Evolutionary conservation across 768 basidiomycete species (phyloP).

Genomic region (Clitopilus hobsonii): DNA sequence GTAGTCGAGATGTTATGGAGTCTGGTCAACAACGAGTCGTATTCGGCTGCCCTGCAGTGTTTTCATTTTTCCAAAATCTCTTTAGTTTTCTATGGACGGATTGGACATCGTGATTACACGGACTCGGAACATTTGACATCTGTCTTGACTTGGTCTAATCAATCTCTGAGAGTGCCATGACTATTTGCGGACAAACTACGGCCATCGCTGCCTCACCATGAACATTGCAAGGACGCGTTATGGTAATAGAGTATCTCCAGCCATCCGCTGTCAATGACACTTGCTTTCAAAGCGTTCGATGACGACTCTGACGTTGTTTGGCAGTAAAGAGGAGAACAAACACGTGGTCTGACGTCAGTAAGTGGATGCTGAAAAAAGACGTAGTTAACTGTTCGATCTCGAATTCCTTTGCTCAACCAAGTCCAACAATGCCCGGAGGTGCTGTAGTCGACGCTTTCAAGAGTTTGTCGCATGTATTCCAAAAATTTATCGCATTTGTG

Average conservation of each 20-base stretch:
- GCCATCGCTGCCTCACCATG: background rate
- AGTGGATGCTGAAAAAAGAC: background rate
- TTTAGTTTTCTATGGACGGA: background rate
- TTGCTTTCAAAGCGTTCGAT: background rate
- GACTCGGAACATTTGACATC: too few relatives aligned
- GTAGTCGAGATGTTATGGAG: background rate
- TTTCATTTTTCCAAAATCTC: too few relatives aligned
- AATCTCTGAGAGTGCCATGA: too few relatives aligned
- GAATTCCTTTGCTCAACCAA: background rate
- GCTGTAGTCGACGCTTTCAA: conserved; percentile 70
- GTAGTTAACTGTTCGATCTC: background rate
- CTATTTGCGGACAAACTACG: background rate
- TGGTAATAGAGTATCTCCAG: too few relatives aligned
- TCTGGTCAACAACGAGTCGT: background rate
- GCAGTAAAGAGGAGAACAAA: background rate
- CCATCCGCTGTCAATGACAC: background rate
- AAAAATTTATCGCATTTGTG: conserved; percentile 10
- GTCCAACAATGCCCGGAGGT: background rate
- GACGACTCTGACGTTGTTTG: background rate
- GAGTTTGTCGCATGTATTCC: conserved; percentile 45
- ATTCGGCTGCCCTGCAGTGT: background rate
- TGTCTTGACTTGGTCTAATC: too few relatives aligned
- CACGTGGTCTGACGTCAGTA: background rate
- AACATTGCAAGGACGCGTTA: too few relatives aligned
- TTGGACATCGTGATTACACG: background rate